Evolutionary conservation across 495 filamentous ascomycete genomes (phyloP), one percentile per base, ranked within the genome.

Genomic region (Alectoria sarmentosa): DNA sequence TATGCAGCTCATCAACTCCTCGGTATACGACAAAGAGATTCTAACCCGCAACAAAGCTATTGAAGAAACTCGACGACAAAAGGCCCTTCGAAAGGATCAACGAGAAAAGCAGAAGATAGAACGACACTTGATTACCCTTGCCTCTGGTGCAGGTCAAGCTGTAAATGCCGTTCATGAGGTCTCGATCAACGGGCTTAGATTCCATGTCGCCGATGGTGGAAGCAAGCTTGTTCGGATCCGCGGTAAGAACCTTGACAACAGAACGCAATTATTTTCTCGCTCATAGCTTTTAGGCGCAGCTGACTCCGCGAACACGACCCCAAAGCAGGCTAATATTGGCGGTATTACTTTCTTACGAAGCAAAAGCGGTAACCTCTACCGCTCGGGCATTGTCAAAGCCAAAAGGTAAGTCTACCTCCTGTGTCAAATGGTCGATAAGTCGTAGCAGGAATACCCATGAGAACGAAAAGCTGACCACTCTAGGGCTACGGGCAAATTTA

Each of bases 291-390:
- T 67, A 88, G 90, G 83, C 75, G 83, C 87, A 67, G 74, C 75
- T 42, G 88, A 85, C 73, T 78, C 81, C 52, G 83, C 83, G 65
- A 85, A 82, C 63, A 78, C 81, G 30, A 96, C 92, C 9, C 93
- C 93, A 0, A 96, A 92, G 75, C 81, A 82, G 73, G 83, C 90
- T 36, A 79, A 79, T 7, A 78, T 98, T 66, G 90, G 86, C 38
- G 92, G 92, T 58, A 90, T 97, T 63, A 85, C 82, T 48, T 98
- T 96, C 74, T 83, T 90, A 66, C 84, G 93, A 62, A 96, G 90
- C 75, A 96, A 94, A 73, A 88, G 88, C 69, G 93, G 93, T 61
- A 98, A 98, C 63, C 82, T 98, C 61, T 88, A 91, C 70, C 90
- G 91, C 56, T 80, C 86, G 66, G 87, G 86, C 36, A 76, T 89